Percentiles rank a stretch among this genome's conserved stretches.
phyloP scores from a whole-genome alignment of 2,329 filamentous ascomycete genomes.

The Claviceps capensis region DNA sequence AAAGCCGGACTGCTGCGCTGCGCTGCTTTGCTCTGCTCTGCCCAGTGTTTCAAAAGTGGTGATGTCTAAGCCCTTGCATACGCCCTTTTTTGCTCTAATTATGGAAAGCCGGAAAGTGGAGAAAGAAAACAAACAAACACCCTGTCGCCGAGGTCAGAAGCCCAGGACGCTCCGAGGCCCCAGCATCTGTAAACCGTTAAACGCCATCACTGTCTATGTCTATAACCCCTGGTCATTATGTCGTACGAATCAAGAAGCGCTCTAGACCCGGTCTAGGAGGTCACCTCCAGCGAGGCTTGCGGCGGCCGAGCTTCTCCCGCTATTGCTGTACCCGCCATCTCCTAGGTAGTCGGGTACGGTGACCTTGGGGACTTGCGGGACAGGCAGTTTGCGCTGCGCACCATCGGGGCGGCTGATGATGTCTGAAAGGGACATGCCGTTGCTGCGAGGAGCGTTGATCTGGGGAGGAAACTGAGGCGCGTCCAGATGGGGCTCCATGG shows the following conservation, averaged over 20 bases:
- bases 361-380: constrained; percentile 82
- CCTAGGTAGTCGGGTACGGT: constrained; percentile 75
- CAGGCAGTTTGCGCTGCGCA: constrained; percentile 77
- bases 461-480: constrained; percentile 28
- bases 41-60: constrained; percentile 4
- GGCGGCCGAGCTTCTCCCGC: constrained; percentile 62
- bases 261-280: constrained; percentile 41
- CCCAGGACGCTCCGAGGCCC: constrained; percentile 2
- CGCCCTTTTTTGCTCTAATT: not conserved
- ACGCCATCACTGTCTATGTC: constrained; percentile 27
- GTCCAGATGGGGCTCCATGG: constrained; percentile 44
- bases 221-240: constrained; percentile 26
- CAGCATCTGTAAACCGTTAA: constrained; percentile 14
- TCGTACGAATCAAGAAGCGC: constrained; percentile 17
- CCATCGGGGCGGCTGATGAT: constrained; percentile 86
- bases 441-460: constrained; percentile 35
- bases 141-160: not conserved
- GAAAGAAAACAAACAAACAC: not conserved
- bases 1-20: too few species aligned
- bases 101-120: not conserved
- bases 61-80: constrained; percentile 8
- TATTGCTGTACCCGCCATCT: constrained; percentile 51
- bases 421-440: constrained; percentile 72
- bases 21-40: too few species aligned
- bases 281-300: constrained; percentile 67